Conservation (phyloP, 1,139 yeast species). For the Candida sojae region DNA sequence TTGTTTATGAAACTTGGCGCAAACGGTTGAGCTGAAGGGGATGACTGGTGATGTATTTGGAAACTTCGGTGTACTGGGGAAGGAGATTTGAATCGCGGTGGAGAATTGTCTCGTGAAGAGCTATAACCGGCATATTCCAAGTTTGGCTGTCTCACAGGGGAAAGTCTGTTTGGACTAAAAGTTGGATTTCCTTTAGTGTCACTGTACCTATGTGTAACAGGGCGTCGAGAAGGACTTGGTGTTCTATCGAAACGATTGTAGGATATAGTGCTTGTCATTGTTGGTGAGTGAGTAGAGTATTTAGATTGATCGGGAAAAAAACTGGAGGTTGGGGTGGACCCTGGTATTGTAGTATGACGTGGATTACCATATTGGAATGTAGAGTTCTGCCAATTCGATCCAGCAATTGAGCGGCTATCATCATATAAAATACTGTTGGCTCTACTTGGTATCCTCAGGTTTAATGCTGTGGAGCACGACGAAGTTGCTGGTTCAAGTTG, state of each 20-base stretch:
- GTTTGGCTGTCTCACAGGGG: slow-evolving; percentile 9
- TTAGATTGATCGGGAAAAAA: not conserved
- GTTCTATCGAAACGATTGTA: slow-evolving; percentile 4
- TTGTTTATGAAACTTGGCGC: slow-evolving; percentile 1
- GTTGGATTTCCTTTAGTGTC: not conserved
- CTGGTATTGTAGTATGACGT: not conserved
- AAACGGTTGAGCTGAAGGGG: not conserved
- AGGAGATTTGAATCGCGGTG: slow-evolving; percentile 10
- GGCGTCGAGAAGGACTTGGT: slow-evolving; percentile 7
- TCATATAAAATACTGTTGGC: slow-evolving; percentile 4
- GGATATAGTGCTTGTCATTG: slow-evolving; percentile 1
- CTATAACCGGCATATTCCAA: slow-evolving; percentile 4
- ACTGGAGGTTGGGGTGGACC: not conserved
- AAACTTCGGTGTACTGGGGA: slow-evolving; percentile 8
- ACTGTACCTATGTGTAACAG: not conserved
- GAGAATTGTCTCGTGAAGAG: not conserved
- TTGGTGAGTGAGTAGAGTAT: slow-evolving; percentile 1
- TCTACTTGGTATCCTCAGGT: slow-evolving; percentile 8
- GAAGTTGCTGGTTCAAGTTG: slow-evolving; percentile 5
- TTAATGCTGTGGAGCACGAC: not conserved
- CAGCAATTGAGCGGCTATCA: not conserved
- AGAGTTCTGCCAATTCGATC: slow-evolving; percentile 2
- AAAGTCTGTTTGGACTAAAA: slow-evolving; percentile 11
- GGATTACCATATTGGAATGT: not conserved
- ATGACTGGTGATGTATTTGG: slow-evolving; percentile 4